phyloP scores from a whole-genome alignment of 2,329 filamentous ascomycete species.

The Talaromyces sp. region DNA sequence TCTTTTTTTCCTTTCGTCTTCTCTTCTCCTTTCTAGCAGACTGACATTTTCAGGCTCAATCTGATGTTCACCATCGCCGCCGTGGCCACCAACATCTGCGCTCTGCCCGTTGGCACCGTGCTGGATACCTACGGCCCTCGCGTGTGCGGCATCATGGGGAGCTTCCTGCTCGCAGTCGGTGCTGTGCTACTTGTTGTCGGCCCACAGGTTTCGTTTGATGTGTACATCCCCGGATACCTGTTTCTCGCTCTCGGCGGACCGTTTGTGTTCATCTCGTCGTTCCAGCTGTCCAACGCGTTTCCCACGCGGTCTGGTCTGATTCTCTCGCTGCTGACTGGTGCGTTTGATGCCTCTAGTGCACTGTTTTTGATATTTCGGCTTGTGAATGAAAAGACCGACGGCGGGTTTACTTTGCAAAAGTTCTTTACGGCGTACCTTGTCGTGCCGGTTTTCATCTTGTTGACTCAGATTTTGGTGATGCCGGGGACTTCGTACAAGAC shows the following conservation, averaged over 20 bases:
- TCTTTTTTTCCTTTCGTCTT: background rate
- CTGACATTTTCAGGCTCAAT: constrained; percentile 56
- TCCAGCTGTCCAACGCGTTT: constrained; percentile 81
- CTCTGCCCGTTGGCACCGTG: constrained; percentile 78
- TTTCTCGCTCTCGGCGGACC: constrained; percentile 74
- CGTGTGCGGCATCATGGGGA: constrained; percentile 68
- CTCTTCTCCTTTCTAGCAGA: background rate
- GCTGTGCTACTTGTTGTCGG: constrained; percentile 69
- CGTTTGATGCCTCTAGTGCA: constrained; percentile 78
- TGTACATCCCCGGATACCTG: constrained; percentile 68
- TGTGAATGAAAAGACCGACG: constrained; percentile 57
- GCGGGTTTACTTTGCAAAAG: constrained; percentile 56
- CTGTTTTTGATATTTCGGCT: constrained; percentile 72
- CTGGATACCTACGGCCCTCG: constrained; percentile 78
- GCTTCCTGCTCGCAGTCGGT: constrained; percentile 64
- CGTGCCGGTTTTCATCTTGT: constrained; percentile 63
- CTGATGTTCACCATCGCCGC: constrained; percentile 91
- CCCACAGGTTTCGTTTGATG: constrained; percentile 64
- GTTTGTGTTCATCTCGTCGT: constrained; percentile 77
- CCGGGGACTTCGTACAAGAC: constrained; percentile 77
- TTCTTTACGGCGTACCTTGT: constrained; percentile 71
- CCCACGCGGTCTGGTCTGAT: constrained; percentile 73
- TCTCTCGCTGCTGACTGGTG: constrained; percentile 71
- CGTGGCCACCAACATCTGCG: constrained; percentile 81
- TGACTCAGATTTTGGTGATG: constrained; percentile 67